These are phyloP conservation scores for Orbilia brochopaga DNA, from an alignment of 2,329 filamentous ascomycete genomes.

Conservation along the genomic window DNA sequence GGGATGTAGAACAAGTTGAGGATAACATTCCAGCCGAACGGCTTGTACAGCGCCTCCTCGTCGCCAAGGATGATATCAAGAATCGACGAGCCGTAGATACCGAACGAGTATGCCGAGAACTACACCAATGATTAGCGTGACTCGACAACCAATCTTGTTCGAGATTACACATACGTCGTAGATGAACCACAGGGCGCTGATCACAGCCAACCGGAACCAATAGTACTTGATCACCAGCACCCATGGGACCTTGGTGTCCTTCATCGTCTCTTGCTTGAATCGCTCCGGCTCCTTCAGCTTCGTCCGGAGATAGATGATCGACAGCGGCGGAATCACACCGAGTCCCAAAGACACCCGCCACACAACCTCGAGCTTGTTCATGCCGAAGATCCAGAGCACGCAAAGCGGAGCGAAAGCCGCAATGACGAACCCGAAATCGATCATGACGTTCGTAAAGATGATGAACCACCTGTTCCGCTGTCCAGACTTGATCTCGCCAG, in stretches of 20 bases:
- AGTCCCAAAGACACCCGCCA: conserved; percentile 84
- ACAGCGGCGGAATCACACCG: conserved; percentile 76
- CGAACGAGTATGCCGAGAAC: conserved; percentile 84
- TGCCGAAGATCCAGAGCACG: conserved; percentile 66
- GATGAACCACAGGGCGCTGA: conserved; percentile 81
- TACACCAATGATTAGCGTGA: conserved; percentile 55
- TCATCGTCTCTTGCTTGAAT: conserved; percentile 73
- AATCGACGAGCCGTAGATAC: conserved; percentile 81
- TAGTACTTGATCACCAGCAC: conserved; percentile 69
- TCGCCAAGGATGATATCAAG: conserved; percentile 69
- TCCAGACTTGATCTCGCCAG: conserved; percentile 78
- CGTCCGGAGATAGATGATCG: conserved; percentile 73
- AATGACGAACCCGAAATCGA: conserved; percentile 82
- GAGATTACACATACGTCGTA: conserved; percentile 66
- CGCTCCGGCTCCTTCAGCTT: conserved; percentile 80
- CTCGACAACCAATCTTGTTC: not conserved
- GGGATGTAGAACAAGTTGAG: conserved; percentile 73
- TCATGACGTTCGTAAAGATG: conserved; percentile 86
- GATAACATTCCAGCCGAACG: conserved; percentile 86
- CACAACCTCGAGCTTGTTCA: conserved; percentile 72
- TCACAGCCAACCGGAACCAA: conserved; percentile 72
- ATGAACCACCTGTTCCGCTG: conserved; percentile 91
- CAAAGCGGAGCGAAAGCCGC: conserved; percentile 78
- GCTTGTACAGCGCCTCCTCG: conserved; percentile 68
- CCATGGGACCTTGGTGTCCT: conserved; percentile 64